These are phyloP conservation scores for Globisporangium splendens DNA, from an alignment of 352 stramenopile species.

Conservation along the genomic window DNA sequence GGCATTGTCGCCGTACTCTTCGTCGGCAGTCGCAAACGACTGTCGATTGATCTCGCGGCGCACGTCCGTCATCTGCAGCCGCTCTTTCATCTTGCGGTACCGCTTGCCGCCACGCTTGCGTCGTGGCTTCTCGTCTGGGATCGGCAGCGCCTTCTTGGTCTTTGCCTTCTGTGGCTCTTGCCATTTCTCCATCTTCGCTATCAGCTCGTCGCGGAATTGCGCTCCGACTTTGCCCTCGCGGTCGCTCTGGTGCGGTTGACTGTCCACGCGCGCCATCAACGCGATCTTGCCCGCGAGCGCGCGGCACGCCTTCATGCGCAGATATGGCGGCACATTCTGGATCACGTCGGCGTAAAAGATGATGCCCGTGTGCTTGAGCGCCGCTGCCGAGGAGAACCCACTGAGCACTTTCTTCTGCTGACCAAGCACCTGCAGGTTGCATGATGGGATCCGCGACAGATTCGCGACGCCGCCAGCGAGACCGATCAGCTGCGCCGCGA, in stretches of 20 bases:
- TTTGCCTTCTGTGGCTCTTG: constrained; percentile 96
- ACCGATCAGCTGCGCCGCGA: constrained; percentile 93
- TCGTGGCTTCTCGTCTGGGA: constrained; percentile 93
- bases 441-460: constrained; percentile 94
- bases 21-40: constrained; percentile 90
- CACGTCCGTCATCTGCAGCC: constrained; percentile 96
- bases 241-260: constrained; percentile 77
- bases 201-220: constrained; percentile 89
- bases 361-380: constrained; percentile 91
- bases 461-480: constrained; percentile 93
- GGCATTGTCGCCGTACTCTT: constrained; percentile 97
- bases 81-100: constrained; percentile 97
- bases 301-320: constrained; percentile 94
- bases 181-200: constrained; percentile 96
- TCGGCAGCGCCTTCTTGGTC: constrained; percentile 96
- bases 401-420: constrained; percentile 92
- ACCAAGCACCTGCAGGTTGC: constrained; percentile 96
- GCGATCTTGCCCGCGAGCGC: constrained; percentile 88
- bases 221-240: constrained; percentile 63
- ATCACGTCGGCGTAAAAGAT: constrained; percentile 94
- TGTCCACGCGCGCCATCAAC: constrained; percentile 93
- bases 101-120: constrained; percentile 93
- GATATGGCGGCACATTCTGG: constrained; percentile 82
- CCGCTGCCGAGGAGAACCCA: constrained; percentile 82
- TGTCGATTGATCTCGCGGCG: constrained; percentile 96